A percentile compares a stretch with the other conserved stretches of the same genome.
Conservation (phyloP, 768 basidiomycete genomes). For the Steccherinum ochraceum region DNA sequence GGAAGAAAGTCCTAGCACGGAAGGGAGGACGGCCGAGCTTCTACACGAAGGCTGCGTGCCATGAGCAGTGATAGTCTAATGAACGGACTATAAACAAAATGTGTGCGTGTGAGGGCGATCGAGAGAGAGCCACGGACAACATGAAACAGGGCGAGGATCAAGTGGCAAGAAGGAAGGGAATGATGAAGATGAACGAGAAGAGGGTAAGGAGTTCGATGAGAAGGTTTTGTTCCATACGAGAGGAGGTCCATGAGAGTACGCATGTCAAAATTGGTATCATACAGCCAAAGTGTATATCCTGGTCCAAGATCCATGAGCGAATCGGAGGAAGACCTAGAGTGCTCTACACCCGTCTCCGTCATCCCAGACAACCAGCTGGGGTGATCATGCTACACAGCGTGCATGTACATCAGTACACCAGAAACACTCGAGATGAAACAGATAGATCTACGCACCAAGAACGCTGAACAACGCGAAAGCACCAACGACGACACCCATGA, state of each 20-base stretch:
- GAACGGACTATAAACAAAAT: background rate
- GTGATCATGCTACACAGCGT: background rate
- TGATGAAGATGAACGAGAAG: background rate
- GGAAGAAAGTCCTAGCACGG: no score
- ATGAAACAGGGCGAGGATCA: no score
- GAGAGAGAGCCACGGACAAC: no score
- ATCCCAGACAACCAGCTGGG: no score
- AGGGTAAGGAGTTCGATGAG: background rate
- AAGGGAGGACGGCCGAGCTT: no score
- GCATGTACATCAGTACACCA: background rate
- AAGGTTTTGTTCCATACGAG: background rate
- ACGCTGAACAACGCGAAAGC: slow-evolving; percentile 44
- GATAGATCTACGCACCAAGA: slow-evolving; percentile 30
- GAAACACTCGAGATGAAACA: background rate
- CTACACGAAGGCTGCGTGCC: no score
- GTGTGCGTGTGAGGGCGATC: no score
- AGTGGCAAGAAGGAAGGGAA: no score
- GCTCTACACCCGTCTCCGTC: background rate
- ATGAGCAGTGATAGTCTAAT: no score
- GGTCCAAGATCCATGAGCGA: background rate
- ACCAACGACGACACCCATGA: slow-evolving; percentile 47
- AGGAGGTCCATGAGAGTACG: background rate
- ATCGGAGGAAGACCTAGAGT: background rate
- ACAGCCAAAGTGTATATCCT: background rate
- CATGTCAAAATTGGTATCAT: background rate